Evolutionary conservation across 257 asterid species (phyloP).

Genomic region (Haberlea rhodopensis): DNA sequence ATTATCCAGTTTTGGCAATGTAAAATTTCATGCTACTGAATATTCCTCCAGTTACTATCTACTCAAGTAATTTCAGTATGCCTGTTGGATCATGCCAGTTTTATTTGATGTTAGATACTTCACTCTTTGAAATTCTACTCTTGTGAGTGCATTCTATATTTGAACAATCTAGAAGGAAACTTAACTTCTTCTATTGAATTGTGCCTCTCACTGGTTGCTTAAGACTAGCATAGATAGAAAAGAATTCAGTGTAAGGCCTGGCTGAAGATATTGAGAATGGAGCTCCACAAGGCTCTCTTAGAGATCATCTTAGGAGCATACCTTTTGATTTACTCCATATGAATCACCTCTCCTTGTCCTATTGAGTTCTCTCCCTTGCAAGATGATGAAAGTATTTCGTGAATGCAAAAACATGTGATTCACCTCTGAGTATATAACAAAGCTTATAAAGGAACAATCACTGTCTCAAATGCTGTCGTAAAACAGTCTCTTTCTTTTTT

Average conservation of each 20-base stretch:
- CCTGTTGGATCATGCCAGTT: not conserved
- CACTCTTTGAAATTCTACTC: not conserved
- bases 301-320: not conserved
- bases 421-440: too few species aligned
- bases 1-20: not conserved
- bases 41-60: not conserved
- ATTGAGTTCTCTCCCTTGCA: not conserved
- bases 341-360: not conserved
- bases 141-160: too few species aligned
- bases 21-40: not conserved
- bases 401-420: too few species aligned
- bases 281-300: not conserved
- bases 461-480: too few species aligned
- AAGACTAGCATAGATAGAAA: too few species aligned
- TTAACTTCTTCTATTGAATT: not conserved
- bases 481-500: too few species aligned
- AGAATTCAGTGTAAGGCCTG: not conserved
- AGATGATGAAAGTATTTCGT: too few species aligned
- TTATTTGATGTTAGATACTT: not conserved
- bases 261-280: not conserved
- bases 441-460: too few species aligned
- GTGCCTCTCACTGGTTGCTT: not conserved
- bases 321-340: not conserved
- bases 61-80: not conserved
- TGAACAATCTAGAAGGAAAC: too few species aligned